These are phyloP conservation scores for Castanea mollissima DNA, from an alignment of 306 rosid species.

Conservation along the genomic window DNA sequence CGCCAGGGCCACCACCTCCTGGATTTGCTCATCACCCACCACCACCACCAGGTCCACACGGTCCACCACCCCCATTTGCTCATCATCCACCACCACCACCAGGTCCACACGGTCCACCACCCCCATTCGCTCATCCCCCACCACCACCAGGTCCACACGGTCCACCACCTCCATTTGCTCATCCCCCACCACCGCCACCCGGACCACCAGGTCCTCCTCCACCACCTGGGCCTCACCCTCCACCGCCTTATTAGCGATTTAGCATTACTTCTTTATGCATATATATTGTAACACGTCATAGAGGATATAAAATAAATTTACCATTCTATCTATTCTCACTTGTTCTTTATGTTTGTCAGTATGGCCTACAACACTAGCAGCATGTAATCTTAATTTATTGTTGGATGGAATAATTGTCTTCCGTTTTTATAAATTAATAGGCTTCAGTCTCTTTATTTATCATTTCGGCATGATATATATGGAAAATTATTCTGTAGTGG, in stretches of 20 bases:
- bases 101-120: conserved; percentile 6
- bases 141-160: conserved; percentile 8
- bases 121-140: not conserved
- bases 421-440: no score
- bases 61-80: not conserved
- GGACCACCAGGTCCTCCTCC: not conserved
- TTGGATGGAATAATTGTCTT: not conserved
- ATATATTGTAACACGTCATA: not conserved
- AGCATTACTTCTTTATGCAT: not conserved
- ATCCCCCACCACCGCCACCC: not conserved
- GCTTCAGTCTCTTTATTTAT: no score
- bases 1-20: conserved; percentile 10
- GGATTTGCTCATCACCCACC: not conserved
- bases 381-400: not conserved
- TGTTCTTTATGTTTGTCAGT: not conserved
- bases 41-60: not conserved
- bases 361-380: not conserved
- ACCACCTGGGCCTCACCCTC: not conserved
- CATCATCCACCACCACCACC: conserved; percentile 1
- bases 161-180: conserved; percentile 12
- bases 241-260: not conserved
- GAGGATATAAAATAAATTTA: not conserved
- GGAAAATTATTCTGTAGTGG: no score
- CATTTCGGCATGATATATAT: no score
- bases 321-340: not conserved